Evolutionary conservation across 805 yeast genomes (phyloP).

Genomic region (Lipomyces spencermartinsiae): DNA sequence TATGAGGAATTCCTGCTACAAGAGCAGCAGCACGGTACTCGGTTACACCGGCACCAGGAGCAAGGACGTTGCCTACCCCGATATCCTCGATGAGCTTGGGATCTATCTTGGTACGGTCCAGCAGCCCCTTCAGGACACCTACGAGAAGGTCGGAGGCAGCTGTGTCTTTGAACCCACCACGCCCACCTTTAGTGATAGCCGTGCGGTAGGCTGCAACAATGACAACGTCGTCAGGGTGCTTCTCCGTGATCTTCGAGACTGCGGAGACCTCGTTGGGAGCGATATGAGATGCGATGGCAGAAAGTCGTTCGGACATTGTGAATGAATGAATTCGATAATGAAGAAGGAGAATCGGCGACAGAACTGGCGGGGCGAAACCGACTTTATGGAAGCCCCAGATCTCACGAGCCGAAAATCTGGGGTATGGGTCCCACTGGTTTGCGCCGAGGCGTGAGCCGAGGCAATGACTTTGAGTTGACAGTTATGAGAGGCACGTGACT

Average conservation of each 20-base stretch:
- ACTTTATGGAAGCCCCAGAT: neutral
- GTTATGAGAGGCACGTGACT: neutral
- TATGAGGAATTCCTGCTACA: constrained; percentile 87
- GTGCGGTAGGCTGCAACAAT: constrained; percentile 90
- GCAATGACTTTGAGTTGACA: too few relatives aligned
- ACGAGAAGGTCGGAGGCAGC: constrained; percentile 78
- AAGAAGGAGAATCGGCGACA: neutral
- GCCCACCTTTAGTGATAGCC: constrained; percentile 85
- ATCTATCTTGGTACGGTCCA: constrained; percentile 59
- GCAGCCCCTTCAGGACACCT: constrained; percentile 66
- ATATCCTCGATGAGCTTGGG: constrained; percentile 77
- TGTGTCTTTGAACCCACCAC: constrained; percentile 83
- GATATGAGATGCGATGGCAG: constrained; percentile 34
- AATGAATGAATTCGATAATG: neutral
- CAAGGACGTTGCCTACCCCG: constrained; percentile 88
- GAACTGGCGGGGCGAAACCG: neutral
- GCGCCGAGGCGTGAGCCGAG: constrained; percentile 7
- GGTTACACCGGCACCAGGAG: constrained; percentile 91
- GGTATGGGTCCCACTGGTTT: neutral
- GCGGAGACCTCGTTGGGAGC: constrained; percentile 39
- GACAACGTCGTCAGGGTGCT: constrained; percentile 87
- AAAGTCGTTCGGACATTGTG: constrained; percentile 24
- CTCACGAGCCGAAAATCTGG: neutral
- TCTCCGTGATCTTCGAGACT: constrained; percentile 51
- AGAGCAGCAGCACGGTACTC: constrained; percentile 92